Conservation (phyloP, 2,329 filamentous ascomycete genomes). For the Trichoderma endophyticum region DNA sequence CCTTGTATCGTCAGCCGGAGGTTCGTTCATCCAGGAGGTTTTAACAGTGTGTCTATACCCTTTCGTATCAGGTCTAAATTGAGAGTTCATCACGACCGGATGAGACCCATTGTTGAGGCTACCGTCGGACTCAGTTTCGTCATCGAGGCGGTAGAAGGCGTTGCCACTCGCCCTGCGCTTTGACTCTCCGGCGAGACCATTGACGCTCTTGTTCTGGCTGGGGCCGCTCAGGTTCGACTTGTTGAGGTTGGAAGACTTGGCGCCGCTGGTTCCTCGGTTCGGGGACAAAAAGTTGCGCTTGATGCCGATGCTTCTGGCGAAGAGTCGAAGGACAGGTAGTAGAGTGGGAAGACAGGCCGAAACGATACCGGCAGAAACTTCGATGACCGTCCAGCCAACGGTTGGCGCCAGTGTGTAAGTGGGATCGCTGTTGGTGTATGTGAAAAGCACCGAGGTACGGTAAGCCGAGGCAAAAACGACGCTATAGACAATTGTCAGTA, state of each 20-base stretch:
- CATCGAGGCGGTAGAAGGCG: slow-evolving; percentile 35
- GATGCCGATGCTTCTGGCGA: slow-evolving; percentile 4
- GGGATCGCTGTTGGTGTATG: slow-evolving; percentile 39
- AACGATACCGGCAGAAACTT: slow-evolving; percentile 49
- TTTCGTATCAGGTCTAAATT: slow-evolving; percentile 33
- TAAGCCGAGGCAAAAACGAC: slow-evolving; percentile 50
- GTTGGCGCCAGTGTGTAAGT: slow-evolving; percentile 46
- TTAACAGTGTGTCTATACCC: slow-evolving; percentile 33
- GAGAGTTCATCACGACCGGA: slow-evolving; percentile 20
- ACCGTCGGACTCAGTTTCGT: slow-evolving; percentile 32
- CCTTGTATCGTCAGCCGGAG: slow-evolving; percentile 28
- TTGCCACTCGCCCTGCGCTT: slow-evolving; percentile 24
- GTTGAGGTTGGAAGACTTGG: slow-evolving; percentile 8
- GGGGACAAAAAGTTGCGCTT: slow-evolving; percentile 4
- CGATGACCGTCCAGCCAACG: slow-evolving; percentile 45
- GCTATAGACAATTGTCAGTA: slow-evolving; percentile 24
- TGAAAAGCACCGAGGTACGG: slow-evolving; percentile 46
- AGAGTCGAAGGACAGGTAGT: slow-evolving; percentile 39
- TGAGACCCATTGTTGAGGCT: neutral
- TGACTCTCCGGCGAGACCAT: slow-evolving; percentile 16
- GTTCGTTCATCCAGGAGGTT: slow-evolving; percentile 29
- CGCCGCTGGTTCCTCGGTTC: neutral
- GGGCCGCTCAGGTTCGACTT: slow-evolving; percentile 8
- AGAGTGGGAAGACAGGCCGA: slow-evolving; percentile 53
- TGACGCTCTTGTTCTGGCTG: neutral